phyloP scores from a whole-genome alignment of 306 rosid genomes.

The Luffa acutangula region DNA sequence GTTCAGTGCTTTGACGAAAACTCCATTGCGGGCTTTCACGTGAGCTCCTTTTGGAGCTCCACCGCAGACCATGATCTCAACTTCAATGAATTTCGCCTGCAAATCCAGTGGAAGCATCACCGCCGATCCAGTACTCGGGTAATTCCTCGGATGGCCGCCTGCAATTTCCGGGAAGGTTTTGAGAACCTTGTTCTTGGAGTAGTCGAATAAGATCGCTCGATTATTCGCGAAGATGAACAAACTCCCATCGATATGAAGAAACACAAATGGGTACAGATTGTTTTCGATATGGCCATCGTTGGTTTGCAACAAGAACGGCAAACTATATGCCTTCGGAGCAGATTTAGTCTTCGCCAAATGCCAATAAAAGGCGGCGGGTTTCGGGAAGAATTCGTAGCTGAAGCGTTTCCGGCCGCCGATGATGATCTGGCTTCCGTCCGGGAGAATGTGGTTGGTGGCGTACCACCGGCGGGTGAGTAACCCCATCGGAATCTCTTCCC shows the following conservation, averaged over 20 bases:
- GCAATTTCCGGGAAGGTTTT: constrained; percentile 56
- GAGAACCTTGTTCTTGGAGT: constrained; percentile 30
- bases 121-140: constrained; percentile 76
- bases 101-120: constrained; percentile 55
- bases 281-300: constrained; percentile 35
- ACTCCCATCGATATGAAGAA: constrained; percentile 77
- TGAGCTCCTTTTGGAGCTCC: constrained; percentile 4
- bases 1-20: not conserved
- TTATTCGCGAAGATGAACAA: constrained; percentile 71
- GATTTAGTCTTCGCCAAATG: not conserved
- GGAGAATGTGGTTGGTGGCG: constrained; percentile 61
- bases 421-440: constrained; percentile 50
- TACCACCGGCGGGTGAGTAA: constrained; percentile 68
- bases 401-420: constrained; percentile 69
- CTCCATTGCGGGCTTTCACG: not conserved
- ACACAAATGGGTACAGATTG: constrained; percentile 70
- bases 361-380: not conserved
- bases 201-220: constrained; percentile 39
- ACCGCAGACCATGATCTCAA: not conserved
- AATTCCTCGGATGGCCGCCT: constrained; percentile 50
- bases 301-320: constrained; percentile 38
- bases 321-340: not conserved
- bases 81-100: not conserved
- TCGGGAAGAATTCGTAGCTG: constrained; percentile 59
- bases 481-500: constrained; percentile 49